These are phyloP conservation scores for Euclidium syriacum DNA, from an alignment of 345 rosid species.

Conservation along the genomic window DNA sequence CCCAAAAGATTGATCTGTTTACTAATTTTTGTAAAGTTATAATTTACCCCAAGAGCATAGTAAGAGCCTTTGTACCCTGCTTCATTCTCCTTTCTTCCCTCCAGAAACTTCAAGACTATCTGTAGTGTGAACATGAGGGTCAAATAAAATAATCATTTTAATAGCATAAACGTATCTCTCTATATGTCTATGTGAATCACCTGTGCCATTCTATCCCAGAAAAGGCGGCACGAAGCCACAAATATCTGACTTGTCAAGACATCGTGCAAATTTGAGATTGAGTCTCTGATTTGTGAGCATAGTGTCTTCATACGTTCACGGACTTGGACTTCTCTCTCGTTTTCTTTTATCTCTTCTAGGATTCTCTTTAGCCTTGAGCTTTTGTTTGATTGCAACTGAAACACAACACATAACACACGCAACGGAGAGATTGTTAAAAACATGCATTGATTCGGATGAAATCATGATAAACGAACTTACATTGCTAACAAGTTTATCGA, in stretches of 20 bases:
- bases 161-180: not conserved
- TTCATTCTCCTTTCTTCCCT: conserved; percentile 90
- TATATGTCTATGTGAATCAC: conserved; percentile 19
- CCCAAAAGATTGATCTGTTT: not conserved
- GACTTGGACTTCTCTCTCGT: conserved; percentile 82
- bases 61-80: conserved; percentile 91
- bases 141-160: not conserved
- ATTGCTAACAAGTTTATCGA: conserved; percentile 79
- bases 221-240: conserved; percentile 74
- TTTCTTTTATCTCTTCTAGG: conserved; percentile 83
- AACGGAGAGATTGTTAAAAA: not conserved
- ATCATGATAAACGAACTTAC: conserved; percentile 40
- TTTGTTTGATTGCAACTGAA: conserved; percentile 73
- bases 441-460: not conserved
- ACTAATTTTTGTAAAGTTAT: not conserved
- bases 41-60: conserved; percentile 71
- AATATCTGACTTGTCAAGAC: conserved; percentile 76
- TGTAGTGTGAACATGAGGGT: conserved; percentile 2
- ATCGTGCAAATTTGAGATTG: conserved; percentile 70
- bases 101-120: conserved; percentile 89
- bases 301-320: conserved; percentile 85
- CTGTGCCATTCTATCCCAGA: conserved; percentile 98
- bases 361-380: conserved; percentile 72
- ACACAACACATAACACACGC: not conserved
- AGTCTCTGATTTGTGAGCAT: conserved; percentile 62